Conservation (phyloP, 495 filamentous ascomycete genomes). For the Podospora pseudoanserina region DNA sequence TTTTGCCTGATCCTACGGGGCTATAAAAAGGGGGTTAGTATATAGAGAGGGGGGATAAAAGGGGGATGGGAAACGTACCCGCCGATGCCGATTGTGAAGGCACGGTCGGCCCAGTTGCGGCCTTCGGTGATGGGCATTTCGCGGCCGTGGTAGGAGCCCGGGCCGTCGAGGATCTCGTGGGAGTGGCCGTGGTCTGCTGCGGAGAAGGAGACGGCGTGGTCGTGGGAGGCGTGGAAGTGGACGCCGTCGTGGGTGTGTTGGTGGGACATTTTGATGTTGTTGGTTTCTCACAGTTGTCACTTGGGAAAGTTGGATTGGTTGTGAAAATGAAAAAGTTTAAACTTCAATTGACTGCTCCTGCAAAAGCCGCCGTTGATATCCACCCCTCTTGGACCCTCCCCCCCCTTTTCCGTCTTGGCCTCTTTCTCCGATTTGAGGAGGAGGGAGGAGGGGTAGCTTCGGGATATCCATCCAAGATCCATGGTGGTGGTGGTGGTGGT, state of each 20-base stretch:
- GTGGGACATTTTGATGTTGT: slow-evolving; percentile 12
- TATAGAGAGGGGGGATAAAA: background rate
- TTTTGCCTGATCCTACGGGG: slow-evolving; percentile 96
- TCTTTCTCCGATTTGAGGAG: background rate
- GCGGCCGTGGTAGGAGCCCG: slow-evolving; percentile 82
- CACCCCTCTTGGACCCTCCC: background rate
- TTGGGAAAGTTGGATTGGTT: background rate
- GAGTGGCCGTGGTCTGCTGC: slow-evolving; percentile 85
- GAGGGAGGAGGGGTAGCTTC: background rate
- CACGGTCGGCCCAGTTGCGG: slow-evolving; percentile 82
- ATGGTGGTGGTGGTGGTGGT: background rate
- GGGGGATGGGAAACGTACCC: slow-evolving; percentile 59
- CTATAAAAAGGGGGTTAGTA: slow-evolving; percentile 40
- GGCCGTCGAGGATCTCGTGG: slow-evolving; percentile 93
- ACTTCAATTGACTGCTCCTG: background rate
- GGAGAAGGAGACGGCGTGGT: slow-evolving; percentile 55
- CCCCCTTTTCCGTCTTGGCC: background rate
- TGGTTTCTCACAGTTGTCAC: background rate
- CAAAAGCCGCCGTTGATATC: background rate
- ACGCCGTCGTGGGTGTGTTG: slow-evolving; percentile 27
- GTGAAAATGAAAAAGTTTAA: background rate
- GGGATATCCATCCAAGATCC: background rate
- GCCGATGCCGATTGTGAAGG: slow-evolving; percentile 94
- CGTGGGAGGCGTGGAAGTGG: slow-evolving; percentile 33
- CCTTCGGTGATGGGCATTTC: slow-evolving; percentile 91